Evolutionary conservation across 805 yeast genomes (phyloP).

Genomic region (Kazachstania psychrophila): DNA sequence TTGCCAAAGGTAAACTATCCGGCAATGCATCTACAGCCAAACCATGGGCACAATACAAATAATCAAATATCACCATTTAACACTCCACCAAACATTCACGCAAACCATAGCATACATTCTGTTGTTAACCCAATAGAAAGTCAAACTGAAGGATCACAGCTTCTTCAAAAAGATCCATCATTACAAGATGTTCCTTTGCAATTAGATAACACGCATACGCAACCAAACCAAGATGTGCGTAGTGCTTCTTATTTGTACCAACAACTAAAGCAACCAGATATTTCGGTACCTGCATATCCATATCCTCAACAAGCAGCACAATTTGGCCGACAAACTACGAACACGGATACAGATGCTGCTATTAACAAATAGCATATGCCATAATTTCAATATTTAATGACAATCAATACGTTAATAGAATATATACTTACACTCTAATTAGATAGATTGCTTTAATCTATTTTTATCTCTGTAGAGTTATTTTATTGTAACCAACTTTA

Average conservation of each 20-base stretch:
- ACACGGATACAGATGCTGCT: too few relatives aligned
- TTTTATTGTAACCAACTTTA: too few relatives aligned
- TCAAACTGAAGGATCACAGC: not conserved
- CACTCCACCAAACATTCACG: too few relatives aligned
- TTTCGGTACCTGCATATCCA: conserved; percentile 10
- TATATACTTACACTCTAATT: too few relatives aligned
- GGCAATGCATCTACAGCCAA: not conserved
- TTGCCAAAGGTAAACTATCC: not conserved
- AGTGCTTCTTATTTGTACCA: not conserved
- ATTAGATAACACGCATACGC: not conserved
- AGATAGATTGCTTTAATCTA: too few relatives aligned
- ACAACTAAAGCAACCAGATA: conserved; percentile 1
- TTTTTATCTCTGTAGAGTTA: too few relatives aligned
- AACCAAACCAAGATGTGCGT: not conserved
- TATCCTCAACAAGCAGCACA: conserved; percentile 10
- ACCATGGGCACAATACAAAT: not conserved
- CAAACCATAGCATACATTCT: too few relatives aligned
- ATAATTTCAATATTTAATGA: too few relatives aligned
- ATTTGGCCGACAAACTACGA: too few relatives aligned
- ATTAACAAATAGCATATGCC: too few relatives aligned
- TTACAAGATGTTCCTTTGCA: not conserved
- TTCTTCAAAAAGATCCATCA: not conserved
- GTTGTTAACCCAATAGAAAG: too few relatives aligned
- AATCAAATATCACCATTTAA: not conserved
- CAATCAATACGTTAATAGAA: too few relatives aligned